phyloP scores from a whole-genome alignment of 352 stramenopile genomes.

The Phytophthora cactorum region DNA sequence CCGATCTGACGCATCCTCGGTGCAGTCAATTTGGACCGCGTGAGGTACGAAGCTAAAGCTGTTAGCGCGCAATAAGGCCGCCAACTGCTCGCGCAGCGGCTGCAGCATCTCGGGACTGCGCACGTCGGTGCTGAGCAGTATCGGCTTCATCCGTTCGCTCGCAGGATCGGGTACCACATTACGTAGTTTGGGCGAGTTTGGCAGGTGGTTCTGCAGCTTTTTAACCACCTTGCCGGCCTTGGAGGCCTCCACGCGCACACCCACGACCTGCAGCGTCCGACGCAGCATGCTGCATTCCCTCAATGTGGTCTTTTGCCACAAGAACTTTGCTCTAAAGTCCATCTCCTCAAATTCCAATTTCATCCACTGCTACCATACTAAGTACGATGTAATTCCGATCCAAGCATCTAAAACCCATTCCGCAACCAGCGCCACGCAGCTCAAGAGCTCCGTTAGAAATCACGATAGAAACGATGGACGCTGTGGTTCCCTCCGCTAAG shows the following conservation, averaged over 20 bases:
- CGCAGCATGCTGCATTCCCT: conserved; percentile 45
- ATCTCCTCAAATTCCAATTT: conserved; percentile 1
- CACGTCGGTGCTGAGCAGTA: conserved; percentile 61
- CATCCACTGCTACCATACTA: conserved; percentile 1
- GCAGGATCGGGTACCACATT: conserved; percentile 66
- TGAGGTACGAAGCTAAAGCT: conserved; percentile 59
- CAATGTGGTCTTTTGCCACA: conserved; percentile 20
- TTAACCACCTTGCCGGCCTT: conserved; percentile 73
- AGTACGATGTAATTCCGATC: conserved; percentile 21
- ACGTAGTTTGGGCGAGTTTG: conserved; percentile 58
- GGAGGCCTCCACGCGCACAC: conserved; percentile 65
- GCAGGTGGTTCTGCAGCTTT: conserved; percentile 60
- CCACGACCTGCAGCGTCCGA: conserved; percentile 64
- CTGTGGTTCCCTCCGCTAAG: conserved; percentile 49
- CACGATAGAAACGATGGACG: conserved; percentile 42
- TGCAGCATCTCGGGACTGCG: conserved; percentile 44
- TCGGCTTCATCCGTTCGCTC: conserved; percentile 52
- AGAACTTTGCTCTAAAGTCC: conserved; percentile 26
- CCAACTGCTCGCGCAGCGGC: conserved; percentile 46
- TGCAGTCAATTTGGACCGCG: conserved; percentile 54
- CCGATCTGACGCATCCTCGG: neutral
- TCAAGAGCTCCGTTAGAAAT: conserved; percentile 13
- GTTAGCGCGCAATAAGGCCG: conserved; percentile 45
- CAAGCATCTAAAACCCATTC: conserved; percentile 30
- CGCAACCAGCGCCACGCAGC: conserved; percentile 15